Evolutionary conservation across 345 rosid species (phyloP).

Genomic region (Syzygium grande): DNA sequence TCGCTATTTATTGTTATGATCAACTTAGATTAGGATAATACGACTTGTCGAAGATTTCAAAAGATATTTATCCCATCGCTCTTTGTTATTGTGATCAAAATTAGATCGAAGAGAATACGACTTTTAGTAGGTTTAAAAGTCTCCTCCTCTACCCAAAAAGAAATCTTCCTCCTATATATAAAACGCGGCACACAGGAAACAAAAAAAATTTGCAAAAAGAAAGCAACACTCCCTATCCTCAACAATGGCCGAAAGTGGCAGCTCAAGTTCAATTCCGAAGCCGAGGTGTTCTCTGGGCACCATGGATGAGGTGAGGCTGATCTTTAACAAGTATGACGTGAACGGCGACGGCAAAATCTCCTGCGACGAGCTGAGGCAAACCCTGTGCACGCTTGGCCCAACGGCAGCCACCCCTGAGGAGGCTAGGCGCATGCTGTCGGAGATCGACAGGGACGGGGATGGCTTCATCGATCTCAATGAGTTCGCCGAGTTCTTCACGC

Average conservation of each 20-base stretch:
- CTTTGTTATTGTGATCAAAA: background rate
- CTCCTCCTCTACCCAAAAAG: background rate
- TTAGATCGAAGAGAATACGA: background rate
- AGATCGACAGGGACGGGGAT: conserved; percentile 83
- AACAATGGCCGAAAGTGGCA: background rate
- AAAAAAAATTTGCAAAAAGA: background rate
- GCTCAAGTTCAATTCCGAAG: background rate
- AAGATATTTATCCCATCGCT: background rate
- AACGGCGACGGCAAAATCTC: conserved; percentile 95
- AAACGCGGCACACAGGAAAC: background rate
- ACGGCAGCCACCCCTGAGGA: conserved; percentile 40
- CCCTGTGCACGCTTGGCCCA: conserved; percentile 35
- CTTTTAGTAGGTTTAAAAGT: background rate
- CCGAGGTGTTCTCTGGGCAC: background rate
- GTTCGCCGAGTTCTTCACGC: conserved; percentile 38
- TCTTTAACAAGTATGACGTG: conserved; percentile 67
- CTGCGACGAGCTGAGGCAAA: conserved; percentile 44
- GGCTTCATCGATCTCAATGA: conserved; percentile 76
- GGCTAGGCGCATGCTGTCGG: conserved; percentile 42
- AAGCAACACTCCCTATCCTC: background rate
- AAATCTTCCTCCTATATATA: background rate
- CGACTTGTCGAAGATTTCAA: background rate
- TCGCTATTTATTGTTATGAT: background rate
- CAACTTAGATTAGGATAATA: background rate
- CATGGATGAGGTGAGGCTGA: conserved; percentile 34